A percentile compares a stretch with the other conserved stretches of the same genome.
Evolutionary conservation across 257 asterid genomes (phyloP).

Genomic region (Solanum chiquidenum): DNA sequence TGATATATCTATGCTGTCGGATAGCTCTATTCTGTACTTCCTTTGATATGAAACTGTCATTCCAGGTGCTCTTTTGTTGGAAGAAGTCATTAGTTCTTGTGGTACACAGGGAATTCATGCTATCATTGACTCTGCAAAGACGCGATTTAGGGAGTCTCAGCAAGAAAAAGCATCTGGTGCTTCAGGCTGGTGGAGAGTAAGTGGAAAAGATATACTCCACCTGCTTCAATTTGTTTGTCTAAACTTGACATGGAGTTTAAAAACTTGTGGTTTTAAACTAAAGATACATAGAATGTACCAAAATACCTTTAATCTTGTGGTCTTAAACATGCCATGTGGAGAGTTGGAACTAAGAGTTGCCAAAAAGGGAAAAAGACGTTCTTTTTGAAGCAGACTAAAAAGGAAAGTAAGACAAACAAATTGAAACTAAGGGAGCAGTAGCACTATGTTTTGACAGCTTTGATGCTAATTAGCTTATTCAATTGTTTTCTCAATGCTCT

Average conservation of each 20-base stretch:
- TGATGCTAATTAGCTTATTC: not conserved
- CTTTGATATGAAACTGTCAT: conserved; percentile 4
- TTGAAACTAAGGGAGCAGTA: not conserved
- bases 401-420: not conserved
- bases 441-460: not conserved
- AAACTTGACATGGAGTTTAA: not conserved
- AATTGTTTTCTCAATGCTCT: not conserved
- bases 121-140: conserved; percentile 65
- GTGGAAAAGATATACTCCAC: conserved; percentile 13
- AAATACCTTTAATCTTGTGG: not conserved
- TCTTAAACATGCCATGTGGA: not conserved
- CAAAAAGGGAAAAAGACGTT: not conserved
- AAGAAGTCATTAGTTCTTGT: conserved; percentile 59
- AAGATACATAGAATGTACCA: not conserved
- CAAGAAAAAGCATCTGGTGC: conserved; percentile 62
- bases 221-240: not conserved
- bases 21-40: not conserved
- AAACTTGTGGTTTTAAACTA: not conserved
- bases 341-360: not conserved
- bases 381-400: not conserved
- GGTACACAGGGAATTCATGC: conserved; percentile 72
- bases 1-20: not conserved
- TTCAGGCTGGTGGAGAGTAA: conserved; percentile 92
- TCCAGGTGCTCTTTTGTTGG: conserved; percentile 76
- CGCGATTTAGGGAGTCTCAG: conserved; percentile 76